These are phyloP conservation scores for Avena eriantha DNA, from an alignment of 176 grass and related monocot genomes.

Conservation along the genomic window DNA sequence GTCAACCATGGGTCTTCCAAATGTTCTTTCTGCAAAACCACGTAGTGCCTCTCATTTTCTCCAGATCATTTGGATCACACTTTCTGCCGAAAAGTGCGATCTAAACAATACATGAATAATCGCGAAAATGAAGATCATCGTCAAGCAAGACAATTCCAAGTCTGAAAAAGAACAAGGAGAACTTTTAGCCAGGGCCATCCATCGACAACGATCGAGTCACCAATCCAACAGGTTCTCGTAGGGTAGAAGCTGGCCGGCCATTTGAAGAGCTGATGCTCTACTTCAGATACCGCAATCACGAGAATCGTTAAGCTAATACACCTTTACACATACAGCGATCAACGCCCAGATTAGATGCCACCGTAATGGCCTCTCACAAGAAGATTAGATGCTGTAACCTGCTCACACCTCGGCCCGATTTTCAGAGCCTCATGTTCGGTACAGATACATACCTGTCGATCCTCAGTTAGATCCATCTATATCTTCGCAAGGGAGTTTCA, in stretches of 20 bases:
- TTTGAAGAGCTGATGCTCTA: background rate
- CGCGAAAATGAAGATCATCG: background rate
- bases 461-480: background rate
- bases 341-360: conserved; percentile 11
- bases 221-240: background rate
- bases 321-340: conserved; percentile 8
- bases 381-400: background rate
- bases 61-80: background rate
- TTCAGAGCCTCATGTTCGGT: background rate
- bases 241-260: conserved; percentile 1
- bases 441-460: background rate
- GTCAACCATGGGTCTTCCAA: background rate
- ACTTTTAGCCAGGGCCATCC: background rate
- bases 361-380: background rate
- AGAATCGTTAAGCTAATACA: background rate
- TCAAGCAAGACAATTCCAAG: background rate
- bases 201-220: background rate
- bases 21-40: background rate
- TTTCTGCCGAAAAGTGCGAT: background rate
- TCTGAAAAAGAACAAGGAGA: background rate
- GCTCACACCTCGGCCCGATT: background rate
- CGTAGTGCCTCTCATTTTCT: background rate
- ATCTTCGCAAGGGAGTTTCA: background rate
- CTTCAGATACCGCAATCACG: background rate
- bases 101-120: background rate